Percentiles rank a stretch among this genome's conserved stretches.
phyloP scores from a whole-genome alignment of 345 rosid genomes.

The Acer negundo region DNA sequence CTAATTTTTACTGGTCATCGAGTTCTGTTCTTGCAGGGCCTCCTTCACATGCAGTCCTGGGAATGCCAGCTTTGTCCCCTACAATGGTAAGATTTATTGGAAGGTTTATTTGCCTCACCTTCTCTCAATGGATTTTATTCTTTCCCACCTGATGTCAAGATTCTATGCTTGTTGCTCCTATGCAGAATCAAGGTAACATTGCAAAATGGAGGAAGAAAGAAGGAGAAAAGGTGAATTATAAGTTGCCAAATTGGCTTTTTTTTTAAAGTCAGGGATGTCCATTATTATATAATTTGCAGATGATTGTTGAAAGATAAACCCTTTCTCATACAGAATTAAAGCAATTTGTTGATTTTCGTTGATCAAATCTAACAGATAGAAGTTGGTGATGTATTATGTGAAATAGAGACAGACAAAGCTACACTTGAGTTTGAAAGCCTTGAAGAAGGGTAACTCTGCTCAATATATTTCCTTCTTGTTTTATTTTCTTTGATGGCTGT shows the following conservation, averaged over 20 bases:
- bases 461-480: slow-evolving; percentile 17
- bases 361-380: slow-evolving; percentile 68
- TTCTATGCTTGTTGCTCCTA: slow-evolving; percentile 32
- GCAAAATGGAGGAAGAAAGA: slow-evolving; percentile 93
- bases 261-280: not conserved
- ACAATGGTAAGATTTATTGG: slow-evolving; percentile 69
- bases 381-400: slow-evolving; percentile 88
- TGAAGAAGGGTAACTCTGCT: slow-evolving; percentile 82
- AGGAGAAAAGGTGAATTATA: slow-evolving; percentile 81
- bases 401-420: slow-evolving; percentile 98
- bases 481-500: slow-evolving; percentile 1
- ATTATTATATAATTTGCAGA: slow-evolving; percentile 20
- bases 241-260: slow-evolving; percentile 11
- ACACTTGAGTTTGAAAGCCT: slow-evolving; percentile 93
- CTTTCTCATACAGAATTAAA: slow-evolving; percentile 19
- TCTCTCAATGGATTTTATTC: slow-evolving; percentile 14
- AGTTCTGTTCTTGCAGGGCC: slow-evolving; percentile 48
- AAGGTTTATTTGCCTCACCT: slow-evolving; percentile 4
- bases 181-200: slow-evolving; percentile 94
- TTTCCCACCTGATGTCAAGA: slow-evolving; percentile 28
- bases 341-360: slow-evolving; percentile 22
- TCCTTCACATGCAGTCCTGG: slow-evolving; percentile 62
- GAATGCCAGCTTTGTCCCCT: slow-evolving; percentile 99
- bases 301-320: slow-evolving; percentile 20
- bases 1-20: not conserved